A percentile compares a stretch with the other conserved stretches of the same genome.
Evolutionary conservation across 805 yeast genomes (phyloP).

Genomic region (Alloascoidea hylecoeti): DNA sequence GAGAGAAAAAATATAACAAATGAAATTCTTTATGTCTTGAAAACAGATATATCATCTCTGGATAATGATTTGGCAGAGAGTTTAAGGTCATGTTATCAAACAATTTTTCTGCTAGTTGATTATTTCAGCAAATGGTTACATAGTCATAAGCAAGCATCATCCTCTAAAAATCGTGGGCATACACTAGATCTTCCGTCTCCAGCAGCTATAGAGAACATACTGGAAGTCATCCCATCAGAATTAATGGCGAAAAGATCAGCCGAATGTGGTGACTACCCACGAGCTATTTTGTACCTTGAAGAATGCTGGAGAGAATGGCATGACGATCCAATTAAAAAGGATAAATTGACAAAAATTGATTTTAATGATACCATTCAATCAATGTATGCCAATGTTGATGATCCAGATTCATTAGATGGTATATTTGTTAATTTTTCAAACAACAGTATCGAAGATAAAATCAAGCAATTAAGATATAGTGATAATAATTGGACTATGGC

Average conservation of each 20-base stretch:
- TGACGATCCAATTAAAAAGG: background rate
- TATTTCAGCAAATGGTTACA: conserved; percentile 66
- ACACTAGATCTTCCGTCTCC: background rate
- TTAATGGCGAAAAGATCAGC: conserved; percentile 66
- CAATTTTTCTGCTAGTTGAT: conserved; percentile 69
- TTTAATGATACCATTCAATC: conserved; percentile 42
- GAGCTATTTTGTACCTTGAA: conserved; percentile 79
- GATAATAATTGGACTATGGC: conserved; percentile 85
- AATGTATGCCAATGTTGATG: conserved; percentile 80
- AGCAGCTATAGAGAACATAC: conserved; percentile 26
- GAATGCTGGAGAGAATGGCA: conserved; percentile 22
- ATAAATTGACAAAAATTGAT: background rate
- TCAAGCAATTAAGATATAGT: conserved; percentile 69
- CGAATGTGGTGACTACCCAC: conserved; percentile 73
- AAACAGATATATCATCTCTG: conserved; percentile 25
- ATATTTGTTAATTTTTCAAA: conserved; percentile 55
- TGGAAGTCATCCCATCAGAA: conserved; percentile 46
- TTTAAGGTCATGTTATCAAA: conserved; percentile 50
- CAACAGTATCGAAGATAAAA: conserved; percentile 58
- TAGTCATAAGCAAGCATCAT: conserved; percentile 12
- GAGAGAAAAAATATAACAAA: conserved; percentile 28
- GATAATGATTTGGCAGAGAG: conserved; percentile 45
- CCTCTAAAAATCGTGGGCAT: conserved; percentile 6
- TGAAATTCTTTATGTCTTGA: conserved; percentile 51
- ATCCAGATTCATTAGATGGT: conserved; percentile 83